Base-by-base conservation (phyloP, 163 green algal genomes). In the Chlamydomonas reinhardtii region DNA sequence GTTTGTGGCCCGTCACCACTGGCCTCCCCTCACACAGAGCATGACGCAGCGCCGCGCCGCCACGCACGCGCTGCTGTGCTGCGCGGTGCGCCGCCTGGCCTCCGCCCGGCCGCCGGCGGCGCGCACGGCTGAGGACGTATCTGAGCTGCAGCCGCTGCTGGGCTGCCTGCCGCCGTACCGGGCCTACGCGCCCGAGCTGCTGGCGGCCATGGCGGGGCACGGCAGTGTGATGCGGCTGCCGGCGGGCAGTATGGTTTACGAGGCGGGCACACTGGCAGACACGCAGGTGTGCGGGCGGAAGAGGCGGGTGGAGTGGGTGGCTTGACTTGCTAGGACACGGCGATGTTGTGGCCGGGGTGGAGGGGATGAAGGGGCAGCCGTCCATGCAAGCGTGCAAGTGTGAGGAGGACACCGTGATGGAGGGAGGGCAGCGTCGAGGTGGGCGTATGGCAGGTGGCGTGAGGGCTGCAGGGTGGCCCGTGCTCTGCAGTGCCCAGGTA, bases 111-210 rank as follows among this genome's bases (percentile, higher is more conserved):
- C 52, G 11, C 32, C 79, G 2, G 52, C 56, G 6, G n/a, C 22
- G 0, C 79, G 79, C 32, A 85, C 79, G 9, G 52, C 79, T 8
- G 79, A 85, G 52, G 79, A 85, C 68, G 48, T 34, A 25, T 34
- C 79, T 32, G 79, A 85, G 68, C 68, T 85, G 32, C 54, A 78
- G 79, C 68, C 79, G 34, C 64, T 85, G n/a, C 68, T 85, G 31
- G 32, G 14, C 22, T 32, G 48, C 2, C 79, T 85, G 68, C 68
- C 79, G 3, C 52, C 79, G 32, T 85, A 78, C 69, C 20, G 31
- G 12, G 20, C 78, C 66, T 76, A 85, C 68, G 48, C 78, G 2
- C 22, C n/a, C 9, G 78, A 85, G 78, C 66, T 85, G 9, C 43
- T 76, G 48, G 22, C 48, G 17, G 34, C 19, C 25, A 61, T 85